Percentiles rank a stretch among this genome's conserved stretches.
phyloP scores from a whole-genome alignment of 331 rosid species.

The Malus hybrid region DNA sequence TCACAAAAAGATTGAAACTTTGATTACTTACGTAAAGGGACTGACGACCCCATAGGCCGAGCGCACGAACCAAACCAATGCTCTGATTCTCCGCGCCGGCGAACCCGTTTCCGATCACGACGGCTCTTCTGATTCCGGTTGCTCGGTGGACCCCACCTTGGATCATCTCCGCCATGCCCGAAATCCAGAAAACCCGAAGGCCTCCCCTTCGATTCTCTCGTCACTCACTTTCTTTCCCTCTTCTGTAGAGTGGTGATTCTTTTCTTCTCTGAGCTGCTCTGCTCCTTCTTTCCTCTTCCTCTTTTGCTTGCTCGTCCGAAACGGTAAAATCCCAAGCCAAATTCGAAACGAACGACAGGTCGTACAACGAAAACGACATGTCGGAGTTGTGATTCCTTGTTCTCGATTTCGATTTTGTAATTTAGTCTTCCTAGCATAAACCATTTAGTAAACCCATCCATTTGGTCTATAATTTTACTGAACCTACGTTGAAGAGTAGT shows the following conservation, averaged over 20 bases:
- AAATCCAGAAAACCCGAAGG: constrained; percentile 18
- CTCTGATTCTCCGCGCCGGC: constrained; percentile 93
- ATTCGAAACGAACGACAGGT: neutral
- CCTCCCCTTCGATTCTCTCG: neutral
- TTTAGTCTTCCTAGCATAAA: too few species aligned
- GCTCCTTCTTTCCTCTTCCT: neutral
- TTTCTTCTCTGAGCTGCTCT: neutral
- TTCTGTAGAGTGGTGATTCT: neutral
- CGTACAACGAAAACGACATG: neutral
- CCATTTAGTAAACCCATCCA: too few species aligned
- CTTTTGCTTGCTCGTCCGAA: neutral
- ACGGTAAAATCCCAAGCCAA: neutral
- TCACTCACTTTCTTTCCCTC: neutral
- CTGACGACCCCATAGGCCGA: constrained; percentile 60
- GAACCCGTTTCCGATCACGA: constrained; percentile 78
- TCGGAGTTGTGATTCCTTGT: neutral
- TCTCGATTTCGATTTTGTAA: too few species aligned
- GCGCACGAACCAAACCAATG: constrained; percentile 79
- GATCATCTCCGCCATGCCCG: constrained; percentile 37
- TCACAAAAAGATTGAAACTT: neutral
- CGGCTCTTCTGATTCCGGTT: constrained; percentile 51
- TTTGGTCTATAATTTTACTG: too few species aligned
- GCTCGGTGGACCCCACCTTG: constrained; percentile 40
- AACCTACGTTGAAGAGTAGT: too few species aligned
- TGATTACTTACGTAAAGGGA: constrained; percentile 46